phyloP scores from a whole-genome alignment of 805 yeast species.

The Monosporozyma yasuniensis region DNA sequence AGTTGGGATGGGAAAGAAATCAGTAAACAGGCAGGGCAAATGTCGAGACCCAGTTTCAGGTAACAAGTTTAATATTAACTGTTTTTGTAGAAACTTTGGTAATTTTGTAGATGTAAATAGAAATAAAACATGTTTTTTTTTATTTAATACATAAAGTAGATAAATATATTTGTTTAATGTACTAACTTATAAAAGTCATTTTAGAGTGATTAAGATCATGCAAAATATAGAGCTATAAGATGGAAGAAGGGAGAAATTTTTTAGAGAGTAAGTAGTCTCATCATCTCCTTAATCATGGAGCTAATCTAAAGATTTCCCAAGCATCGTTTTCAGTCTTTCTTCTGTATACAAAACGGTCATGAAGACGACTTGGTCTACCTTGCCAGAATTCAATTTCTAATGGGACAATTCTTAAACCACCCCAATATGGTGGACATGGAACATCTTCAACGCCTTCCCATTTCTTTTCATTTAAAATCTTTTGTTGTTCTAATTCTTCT shows the following conservation, averaged over 20 bases:
- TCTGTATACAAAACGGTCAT: slow-evolving; percentile 73
- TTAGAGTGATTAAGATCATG: not conserved
- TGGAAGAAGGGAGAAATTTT: no score
- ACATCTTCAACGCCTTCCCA: slow-evolving; percentile 57
- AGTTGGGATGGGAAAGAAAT: no score
- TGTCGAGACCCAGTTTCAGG: no score
- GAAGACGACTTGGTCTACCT: slow-evolving; percentile 82
- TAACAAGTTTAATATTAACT: no score
- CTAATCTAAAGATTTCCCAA: slow-evolving; percentile 63
- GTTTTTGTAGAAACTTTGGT: no score
- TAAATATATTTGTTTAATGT: not conserved
- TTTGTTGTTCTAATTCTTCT: slow-evolving; percentile 51
- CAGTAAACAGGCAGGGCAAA: no score
- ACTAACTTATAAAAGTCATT: not conserved
- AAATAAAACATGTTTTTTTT: not conserved
- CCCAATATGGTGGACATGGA: slow-evolving; percentile 94
- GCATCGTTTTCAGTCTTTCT: slow-evolving; percentile 42
- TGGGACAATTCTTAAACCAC: slow-evolving; percentile 84
- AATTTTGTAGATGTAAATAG: no score
- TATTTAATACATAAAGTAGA: not conserved
- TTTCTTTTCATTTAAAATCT: slow-evolving; percentile 40
- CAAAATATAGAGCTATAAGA: not conserved
- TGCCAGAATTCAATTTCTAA: slow-evolving; percentile 96
- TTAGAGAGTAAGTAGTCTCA: not conserved
- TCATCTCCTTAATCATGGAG: slow-evolving; percentile 42